Base-by-base conservation (phyloP, 768 basidiomycete species). In the Neoboletus magnificus region DNA sequence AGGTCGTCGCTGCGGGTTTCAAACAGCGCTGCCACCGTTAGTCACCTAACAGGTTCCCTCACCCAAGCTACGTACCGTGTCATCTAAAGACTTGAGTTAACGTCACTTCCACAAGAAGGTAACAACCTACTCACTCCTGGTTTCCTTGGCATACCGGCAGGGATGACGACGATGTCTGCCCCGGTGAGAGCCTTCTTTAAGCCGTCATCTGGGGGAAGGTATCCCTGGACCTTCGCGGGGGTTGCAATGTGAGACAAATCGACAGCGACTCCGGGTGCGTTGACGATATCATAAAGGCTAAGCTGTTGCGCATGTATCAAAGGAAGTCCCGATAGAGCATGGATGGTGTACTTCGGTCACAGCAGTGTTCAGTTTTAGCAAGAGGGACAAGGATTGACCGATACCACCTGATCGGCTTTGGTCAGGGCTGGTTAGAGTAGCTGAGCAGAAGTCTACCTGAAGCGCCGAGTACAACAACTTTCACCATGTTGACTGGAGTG, bases 381-480 rank as follows among this genome's bases (percentile, higher is more conserved):
- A 80, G 56, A 98, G 87, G 22, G 95, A 84, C 71, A 98, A 79
- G 58, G 95, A 94, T 79, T 97, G 96, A 69, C 96, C 96, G 67
- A 98, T 98, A 73, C 95, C 95, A 73, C 93, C 93, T 93, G 60
- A 37, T 50, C 37, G 47, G 0, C 20, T 25, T n/a, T 20, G 29
- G 46, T 60, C 25, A 64, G 54, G 18, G 35, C 45, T 51, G 10
- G 29, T 32, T 22, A 32, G 45, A 25, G 16, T 23, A 50, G 47
- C 6, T 9, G 48, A 42, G 22, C 5, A 44, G 36, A 15, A 60
- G 4, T 75, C 51, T 64, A 91, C 92, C 93, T 73, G 91, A 88
- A 77, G 95, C 95, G 73, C 95, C 95, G 71, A 98, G 94, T 62
- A 98, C 93, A 70, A 92, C 93, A 78, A 84, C 92, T 75, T 95